A percentile compares a stretch with the other conserved stretches of the same genome.
Evolutionary conservation across 306 rosid genomes (phyloP).

Genomic region (Lagenaria siceraria): DNA sequence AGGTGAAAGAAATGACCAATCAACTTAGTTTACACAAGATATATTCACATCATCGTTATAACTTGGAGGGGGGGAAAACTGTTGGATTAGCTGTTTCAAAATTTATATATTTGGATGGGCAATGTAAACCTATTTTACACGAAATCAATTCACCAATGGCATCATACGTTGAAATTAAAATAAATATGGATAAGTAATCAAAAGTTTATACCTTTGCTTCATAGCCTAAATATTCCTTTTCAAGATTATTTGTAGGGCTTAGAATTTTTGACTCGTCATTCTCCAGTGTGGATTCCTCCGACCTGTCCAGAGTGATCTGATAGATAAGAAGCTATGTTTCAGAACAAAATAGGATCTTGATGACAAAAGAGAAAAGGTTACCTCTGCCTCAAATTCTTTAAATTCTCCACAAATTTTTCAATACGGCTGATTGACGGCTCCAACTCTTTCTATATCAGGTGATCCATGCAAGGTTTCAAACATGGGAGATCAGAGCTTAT

Average conservation of each 20-base stretch:
- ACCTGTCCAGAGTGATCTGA: slow-evolving; percentile 38
- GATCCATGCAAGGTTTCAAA: slow-evolving; percentile 11
- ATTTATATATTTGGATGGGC: not conserved
- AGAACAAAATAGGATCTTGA: slow-evolving; percentile 2
- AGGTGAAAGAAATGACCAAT: not conserved
- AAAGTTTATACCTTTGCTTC: slow-evolving; percentile 64
- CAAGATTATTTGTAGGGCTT: slow-evolving; percentile 73
- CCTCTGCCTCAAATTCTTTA: slow-evolving; percentile 63
- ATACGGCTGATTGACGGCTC: slow-evolving; percentile 63
- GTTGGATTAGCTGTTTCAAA: not conserved
- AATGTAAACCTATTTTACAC: not conserved
- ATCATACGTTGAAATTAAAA: not conserved
- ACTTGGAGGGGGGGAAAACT: not conserved
- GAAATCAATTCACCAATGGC: not conserved
- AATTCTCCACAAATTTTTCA: slow-evolving; percentile 58
- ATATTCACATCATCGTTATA: not conserved
- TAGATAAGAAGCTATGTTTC: slow-evolving; percentile 9
- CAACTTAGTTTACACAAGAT: not conserved
- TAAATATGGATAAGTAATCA: slow-evolving; percentile 2
- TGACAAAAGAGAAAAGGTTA: slow-evolving; percentile 23
- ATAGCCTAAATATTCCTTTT: slow-evolving; percentile 76
- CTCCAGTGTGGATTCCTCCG: slow-evolving; percentile 27
- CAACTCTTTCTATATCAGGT: slow-evolving; percentile 63
- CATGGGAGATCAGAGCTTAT: not conserved
- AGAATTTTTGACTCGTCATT: slow-evolving; percentile 41